phyloP scores from a whole-genome alignment of 805 yeast species.

The Pichia rugopelliculosa region DNA sequence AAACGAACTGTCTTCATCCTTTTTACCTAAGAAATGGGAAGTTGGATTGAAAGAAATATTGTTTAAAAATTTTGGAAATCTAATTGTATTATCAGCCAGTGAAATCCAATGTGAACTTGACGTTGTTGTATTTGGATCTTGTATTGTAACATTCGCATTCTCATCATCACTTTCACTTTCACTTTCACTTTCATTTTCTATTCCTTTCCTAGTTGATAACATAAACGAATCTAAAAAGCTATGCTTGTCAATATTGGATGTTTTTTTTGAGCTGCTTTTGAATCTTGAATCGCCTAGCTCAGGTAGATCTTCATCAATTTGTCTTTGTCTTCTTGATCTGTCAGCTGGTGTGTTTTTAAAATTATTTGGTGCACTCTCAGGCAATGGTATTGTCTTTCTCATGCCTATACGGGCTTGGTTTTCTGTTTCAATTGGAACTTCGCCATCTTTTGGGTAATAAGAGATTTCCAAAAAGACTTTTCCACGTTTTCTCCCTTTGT shows the following conservation, averaged over 20 bases:
- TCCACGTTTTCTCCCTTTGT: conserved; percentile 75
- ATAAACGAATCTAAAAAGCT: not conserved
- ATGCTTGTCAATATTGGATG: too few relatives aligned
- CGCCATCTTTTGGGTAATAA: conserved; percentile 54
- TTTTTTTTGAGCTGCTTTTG: not conserved
- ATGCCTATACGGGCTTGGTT: conserved; percentile 15
- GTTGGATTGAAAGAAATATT: not conserved
- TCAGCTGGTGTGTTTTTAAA: not conserved
- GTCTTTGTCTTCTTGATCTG: not conserved
- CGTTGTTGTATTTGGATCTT: not conserved
- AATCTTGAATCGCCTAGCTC: not conserved
- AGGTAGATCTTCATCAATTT: not conserved
- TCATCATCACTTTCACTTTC: not conserved
- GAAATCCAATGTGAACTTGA: not conserved
- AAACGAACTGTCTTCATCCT: not conserved
- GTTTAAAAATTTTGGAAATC: conserved; percentile 3
- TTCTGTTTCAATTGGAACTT: conserved; percentile 26
- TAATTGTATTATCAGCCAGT: conserved; percentile 2
- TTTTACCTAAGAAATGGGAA: not conserved
- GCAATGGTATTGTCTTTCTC: not conserved
- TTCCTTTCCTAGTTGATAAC: not conserved
- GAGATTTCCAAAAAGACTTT: conserved; percentile 87
- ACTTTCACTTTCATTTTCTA: not conserved
- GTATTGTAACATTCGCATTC: not conserved
- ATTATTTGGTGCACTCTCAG: not conserved